Base-by-base conservation (phyloP, 202 grass and related monocot species). In the Dendrocalamus latiflorus region DNA sequence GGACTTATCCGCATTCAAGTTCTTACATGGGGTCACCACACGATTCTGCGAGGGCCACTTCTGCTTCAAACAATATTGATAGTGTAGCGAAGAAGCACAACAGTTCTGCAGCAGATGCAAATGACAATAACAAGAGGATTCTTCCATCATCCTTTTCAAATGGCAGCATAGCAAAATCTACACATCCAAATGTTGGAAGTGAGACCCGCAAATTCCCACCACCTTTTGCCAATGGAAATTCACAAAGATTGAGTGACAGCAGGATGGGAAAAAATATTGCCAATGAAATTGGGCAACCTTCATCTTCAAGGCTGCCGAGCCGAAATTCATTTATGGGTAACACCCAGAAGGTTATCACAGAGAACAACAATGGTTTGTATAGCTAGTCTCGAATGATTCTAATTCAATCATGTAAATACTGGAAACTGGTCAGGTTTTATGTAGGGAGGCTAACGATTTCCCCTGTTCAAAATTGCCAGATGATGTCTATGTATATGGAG, bases 401-500 rank as follows among this genome's bases (percentile, higher is more conserved):
- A 73, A 41, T 90, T 62, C 20, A 12, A 57, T 68, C 38, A 43
- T 48, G 78, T 8, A 59, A 15, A 54, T 42, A 58, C 55, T 81
- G 20, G 12, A 25, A 72, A 78, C 63, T 39, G 33, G 12, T 77
- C 51, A 78, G 45, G 13, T 73, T 80, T 66, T 65, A 11, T 68
- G 17, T 75, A 70, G 24, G 21, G 73, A 37, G 16, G 70, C 66
- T 90, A 67, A 70, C 77, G 6, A 50, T 56, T 72, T 58, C 71
- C 30, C 61, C 73, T 86, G 53, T 78, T 81, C 68, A 48, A 54
- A 28, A 50, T 83, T 57, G 57, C 20, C 68, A 99, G 96, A 94
- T 90, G 83, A 85, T 80, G 60, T 88, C 22, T 71, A 86, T 89
- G 81, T 94, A 76, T 83, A 77, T 80, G 89, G 79, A 81, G 58